Evolutionary conservation across 2,329 filamentous ascomycete genomes (phyloP), one percentile per base, ranked within the genome.

Genomic region (Elsinoe necatrix): DNA sequence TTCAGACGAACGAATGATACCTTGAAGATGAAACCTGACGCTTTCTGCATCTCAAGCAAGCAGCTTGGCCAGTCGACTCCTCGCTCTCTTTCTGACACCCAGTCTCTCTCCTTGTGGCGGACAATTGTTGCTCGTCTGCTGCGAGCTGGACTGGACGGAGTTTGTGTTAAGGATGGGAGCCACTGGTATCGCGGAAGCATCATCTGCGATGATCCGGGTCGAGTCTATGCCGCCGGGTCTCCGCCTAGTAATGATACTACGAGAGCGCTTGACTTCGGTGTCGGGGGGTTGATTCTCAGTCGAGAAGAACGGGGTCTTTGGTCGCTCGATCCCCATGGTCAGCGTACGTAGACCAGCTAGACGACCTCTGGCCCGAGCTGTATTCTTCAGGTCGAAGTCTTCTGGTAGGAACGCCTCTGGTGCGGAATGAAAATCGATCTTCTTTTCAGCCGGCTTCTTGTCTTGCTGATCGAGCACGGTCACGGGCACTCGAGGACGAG

Each of bases 351-450:
- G 43, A 23, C 54, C 58, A 20, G 47, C 47, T 8, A 54, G 42
- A n/a, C 58, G 55, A n/a, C 56, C 54, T 34, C 58, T 50, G 31
- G 54, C 54, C 43, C 50, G 47, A 2, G 56, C 41, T 16, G 55
- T 27, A 20, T 63, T 58, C 29, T 59, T 57, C n/a, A 77, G 59
- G 39, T 75, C 75, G 58, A 78, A 77, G 56, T 77, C 75, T 18
- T 72, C 70, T 0, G 75, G 75, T 8, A 78, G 61, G 57, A 77
- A 77, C 4, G 73, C 72, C 42, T 72, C 69, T 2, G 75, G 75
- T 8, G 73, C 70, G 43, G 67, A 75, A 61, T 77, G 74, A 55
- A 77, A 77, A 59, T 76, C 72, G 20, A 77, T 73, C 42, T 56
- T 56, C 23, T 25, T 34, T 23, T 37, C 54, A 41, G 21, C 18